A percentile compares a stretch with the other conserved stretches of the same genome.
Evolutionary conservation across 2,329 filamentous ascomycete genomes (phyloP).

Genomic region (Cladosporium sp.): DNA sequence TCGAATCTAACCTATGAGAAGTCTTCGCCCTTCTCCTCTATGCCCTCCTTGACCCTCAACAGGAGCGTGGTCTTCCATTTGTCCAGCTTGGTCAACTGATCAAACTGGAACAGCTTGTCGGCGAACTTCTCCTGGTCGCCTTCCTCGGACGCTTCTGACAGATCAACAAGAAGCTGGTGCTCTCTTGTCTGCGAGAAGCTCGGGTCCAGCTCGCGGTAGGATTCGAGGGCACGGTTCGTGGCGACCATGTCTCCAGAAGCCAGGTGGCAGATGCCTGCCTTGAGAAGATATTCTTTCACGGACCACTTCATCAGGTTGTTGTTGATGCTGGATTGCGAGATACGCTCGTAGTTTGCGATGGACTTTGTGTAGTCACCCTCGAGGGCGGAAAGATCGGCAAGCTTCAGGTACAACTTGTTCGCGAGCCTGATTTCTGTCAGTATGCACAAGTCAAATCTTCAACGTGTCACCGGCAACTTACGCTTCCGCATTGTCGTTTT

Average conservation of each 20-base stretch:
- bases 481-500: conserved; percentile 79
- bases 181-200: conserved; percentile 75
- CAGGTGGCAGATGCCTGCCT: conserved; percentile 88
- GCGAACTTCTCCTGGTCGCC: conserved; percentile 79
- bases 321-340: conserved; percentile 68
- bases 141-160: conserved; percentile 69
- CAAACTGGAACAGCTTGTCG: conserved; percentile 83
- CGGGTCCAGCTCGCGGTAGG: conserved; percentile 75
- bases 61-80: conserved; percentile 94
- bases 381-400: conserved; percentile 79
- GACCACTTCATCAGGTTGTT: conserved; percentile 93
- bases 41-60: conserved; percentile 76
- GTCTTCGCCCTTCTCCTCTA: conserved; percentile 67
- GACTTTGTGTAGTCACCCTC: conserved; percentile 81
- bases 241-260: conserved; percentile 72
- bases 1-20: conserved; percentile 49
- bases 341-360: conserved; percentile 77
- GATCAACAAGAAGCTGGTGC: conserved; percentile 72
- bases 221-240: conserved; percentile 72
- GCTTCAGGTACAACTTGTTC: conserved; percentile 91
- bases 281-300: conserved; percentile 94
- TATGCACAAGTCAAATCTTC: neutral
- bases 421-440: conserved; percentile 58
- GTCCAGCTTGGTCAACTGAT: conserved; percentile 89
- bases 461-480: conserved; percentile 42